Conservation (phyloP, 805 yeast species). For the Wickerhamomyces sydowiorum region DNA sequence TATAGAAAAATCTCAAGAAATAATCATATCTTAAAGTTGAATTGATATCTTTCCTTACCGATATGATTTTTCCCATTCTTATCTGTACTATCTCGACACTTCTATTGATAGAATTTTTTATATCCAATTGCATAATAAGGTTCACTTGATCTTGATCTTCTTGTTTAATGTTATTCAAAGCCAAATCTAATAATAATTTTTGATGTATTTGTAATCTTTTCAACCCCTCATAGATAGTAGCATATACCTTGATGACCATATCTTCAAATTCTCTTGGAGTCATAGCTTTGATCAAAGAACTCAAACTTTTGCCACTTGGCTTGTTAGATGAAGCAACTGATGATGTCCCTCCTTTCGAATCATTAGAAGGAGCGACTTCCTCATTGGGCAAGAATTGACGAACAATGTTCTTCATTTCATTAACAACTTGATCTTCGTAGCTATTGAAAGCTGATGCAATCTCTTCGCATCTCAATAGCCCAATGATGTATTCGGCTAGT, state of each 20-base stretch:
- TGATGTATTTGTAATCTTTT: constrained; percentile 74
- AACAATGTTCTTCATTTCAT: constrained; percentile 70
- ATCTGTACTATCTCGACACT: constrained; percentile 69
- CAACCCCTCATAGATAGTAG: constrained; percentile 64
- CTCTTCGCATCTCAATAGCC: constrained; percentile 57
- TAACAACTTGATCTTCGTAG: constrained; percentile 63
- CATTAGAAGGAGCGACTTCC: constrained; percentile 18
- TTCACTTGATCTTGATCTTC: constrained; percentile 26
- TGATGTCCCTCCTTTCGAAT: constrained; percentile 6
- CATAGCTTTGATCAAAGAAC: constrained; percentile 50
- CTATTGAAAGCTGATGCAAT: constrained; percentile 52
- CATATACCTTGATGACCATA: constrained; percentile 57
- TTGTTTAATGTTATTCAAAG: constrained; percentile 39
- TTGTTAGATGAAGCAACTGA: constrained; percentile 9
- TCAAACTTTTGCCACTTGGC: constrained; percentile 27
- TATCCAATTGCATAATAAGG: constrained; percentile 55
- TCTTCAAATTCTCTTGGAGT: constrained; percentile 70
- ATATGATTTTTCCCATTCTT: constrained; percentile 70
- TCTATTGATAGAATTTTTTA: constrained; percentile 56
- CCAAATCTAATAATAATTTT: constrained; percentile 67
- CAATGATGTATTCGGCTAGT: constrained; percentile 44
- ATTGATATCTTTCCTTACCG: constrained; percentile 70
- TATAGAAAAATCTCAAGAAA: constrained; percentile 61
- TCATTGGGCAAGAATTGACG: constrained; percentile 57
- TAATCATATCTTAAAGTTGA: constrained; percentile 50